These are phyloP conservation scores for Jaenimonas drosophilae DNA, from an alignment of 208 protist species.

Conservation along the genomic window DNA sequence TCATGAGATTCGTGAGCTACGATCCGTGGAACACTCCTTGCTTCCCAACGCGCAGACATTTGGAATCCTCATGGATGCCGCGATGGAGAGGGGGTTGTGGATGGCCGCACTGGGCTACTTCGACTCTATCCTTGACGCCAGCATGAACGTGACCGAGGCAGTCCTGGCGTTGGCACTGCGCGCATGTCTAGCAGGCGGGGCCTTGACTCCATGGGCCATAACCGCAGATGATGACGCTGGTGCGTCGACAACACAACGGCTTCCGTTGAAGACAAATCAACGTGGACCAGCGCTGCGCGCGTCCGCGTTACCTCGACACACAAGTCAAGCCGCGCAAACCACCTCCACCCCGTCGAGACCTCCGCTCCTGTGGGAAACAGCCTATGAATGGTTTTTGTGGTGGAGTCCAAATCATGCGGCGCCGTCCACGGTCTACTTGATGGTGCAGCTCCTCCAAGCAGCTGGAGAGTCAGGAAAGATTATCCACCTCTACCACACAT, in stretches of 20 bases:
- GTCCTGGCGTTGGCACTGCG: conserved; percentile 28
- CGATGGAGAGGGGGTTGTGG: conserved; percentile 37
- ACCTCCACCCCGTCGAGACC: neutral
- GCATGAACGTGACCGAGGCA: conserved; percentile 19
- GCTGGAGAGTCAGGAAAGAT: conserved; percentile 6
- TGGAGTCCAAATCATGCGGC: too few species aligned
- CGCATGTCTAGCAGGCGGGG: too few species aligned
- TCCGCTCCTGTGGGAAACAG: conserved; percentile 8
- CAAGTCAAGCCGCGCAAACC: neutral
- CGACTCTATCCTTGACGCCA: conserved; percentile 21
- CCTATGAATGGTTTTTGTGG: too few species aligned
- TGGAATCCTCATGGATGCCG: conserved; percentile 39
- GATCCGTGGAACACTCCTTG: conserved; percentile 19
- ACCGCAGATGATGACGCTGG: too few species aligned
- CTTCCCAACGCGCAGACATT: conserved; percentile 55
- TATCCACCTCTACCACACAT: conserved; percentile 11
- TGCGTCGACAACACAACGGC: too few species aligned
- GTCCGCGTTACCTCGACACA: conserved; percentile 14
- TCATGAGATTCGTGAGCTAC: conserved; percentile 17
- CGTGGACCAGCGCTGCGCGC: conserved; percentile 23
- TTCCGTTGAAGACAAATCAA: conserved; percentile 26
- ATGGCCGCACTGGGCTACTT: conserved; percentile 36
- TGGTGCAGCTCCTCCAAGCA: conserved; percentile 24
- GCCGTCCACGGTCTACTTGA: conserved; percentile 25
- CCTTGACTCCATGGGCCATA: too few species aligned